phyloP scores from a whole-genome alignment of 768 basidiomycete genomes.

The Russula compacta region DNA sequence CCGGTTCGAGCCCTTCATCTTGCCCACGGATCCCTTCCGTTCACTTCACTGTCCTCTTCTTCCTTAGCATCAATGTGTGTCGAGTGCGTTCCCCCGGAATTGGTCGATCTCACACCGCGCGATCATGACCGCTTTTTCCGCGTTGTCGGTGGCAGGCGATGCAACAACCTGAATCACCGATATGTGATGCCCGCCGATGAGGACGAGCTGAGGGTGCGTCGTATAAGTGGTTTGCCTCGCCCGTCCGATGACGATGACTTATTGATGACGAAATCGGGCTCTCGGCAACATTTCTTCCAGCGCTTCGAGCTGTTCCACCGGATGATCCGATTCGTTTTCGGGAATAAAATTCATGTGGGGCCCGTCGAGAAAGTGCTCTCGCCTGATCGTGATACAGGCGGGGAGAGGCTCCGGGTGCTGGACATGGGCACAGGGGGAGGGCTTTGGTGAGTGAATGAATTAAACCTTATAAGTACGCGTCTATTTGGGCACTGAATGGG shows the following conservation, averaged over 20 bases:
- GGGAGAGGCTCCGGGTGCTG: constrained; percentile 35
- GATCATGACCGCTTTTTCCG: constrained; percentile 49
- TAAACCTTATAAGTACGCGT: background rate
- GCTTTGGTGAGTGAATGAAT: constrained; percentile 38
- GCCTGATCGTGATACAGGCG: constrained; percentile 23
- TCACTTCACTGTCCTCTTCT: background rate
- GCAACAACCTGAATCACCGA: constrained; percentile 45
- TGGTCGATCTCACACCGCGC: constrained; percentile 27
- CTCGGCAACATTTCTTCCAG: constrained; percentile 27
- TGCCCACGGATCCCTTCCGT: constrained; percentile 1
- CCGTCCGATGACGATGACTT: background rate
- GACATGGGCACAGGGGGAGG: constrained; percentile 66
- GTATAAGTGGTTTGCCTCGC: background rate
- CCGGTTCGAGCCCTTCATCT: background rate
- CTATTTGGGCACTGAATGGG: background rate
- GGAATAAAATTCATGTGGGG: constrained; percentile 56
- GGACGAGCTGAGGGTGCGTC: constrained; percentile 51
- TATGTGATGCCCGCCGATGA: constrained; percentile 61
- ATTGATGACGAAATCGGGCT: background rate
- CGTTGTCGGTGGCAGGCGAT: constrained; percentile 39
- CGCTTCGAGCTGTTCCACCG: constrained; percentile 56
- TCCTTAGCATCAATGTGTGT: constrained; percentile 24
- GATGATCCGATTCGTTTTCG: constrained; percentile 57
- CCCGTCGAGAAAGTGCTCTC: constrained; percentile 51
- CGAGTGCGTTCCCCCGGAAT: constrained; percentile 31